Evolutionary conservation across 2,329 filamentous ascomycete species (phyloP).

Genomic region (Colletotrichum brevisporum): DNA sequence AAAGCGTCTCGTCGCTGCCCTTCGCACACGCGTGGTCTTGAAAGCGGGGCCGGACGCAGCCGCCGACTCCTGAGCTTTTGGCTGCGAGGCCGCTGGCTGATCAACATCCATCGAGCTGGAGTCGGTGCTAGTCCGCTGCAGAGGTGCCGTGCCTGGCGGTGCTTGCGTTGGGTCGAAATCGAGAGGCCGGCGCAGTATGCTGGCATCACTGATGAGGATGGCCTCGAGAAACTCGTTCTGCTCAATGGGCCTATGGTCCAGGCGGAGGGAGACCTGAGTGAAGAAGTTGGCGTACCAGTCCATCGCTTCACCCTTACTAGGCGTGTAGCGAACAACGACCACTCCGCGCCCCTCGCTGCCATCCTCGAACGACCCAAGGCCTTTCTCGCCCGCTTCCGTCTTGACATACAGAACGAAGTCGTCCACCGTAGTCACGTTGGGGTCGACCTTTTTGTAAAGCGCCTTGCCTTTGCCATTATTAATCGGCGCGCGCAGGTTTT

Average conservation of each 20-base stretch:
- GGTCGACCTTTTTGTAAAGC: constrained; percentile 72
- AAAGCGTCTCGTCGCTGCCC: constrained; percentile 68
- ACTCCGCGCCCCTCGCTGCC: constrained; percentile 78
- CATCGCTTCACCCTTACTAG: constrained; percentile 66
- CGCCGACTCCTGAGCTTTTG: constrained; percentile 23
- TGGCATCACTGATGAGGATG: constrained; percentile 85
- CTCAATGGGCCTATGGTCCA: constrained; percentile 87
- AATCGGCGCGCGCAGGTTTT: constrained; percentile 81
- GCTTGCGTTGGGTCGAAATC: constrained; percentile 60
- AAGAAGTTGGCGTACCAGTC: constrained; percentile 81
- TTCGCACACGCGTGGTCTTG: constrained; percentile 43
- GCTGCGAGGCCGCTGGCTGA: constrained; percentile 35
- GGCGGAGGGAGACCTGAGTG: constrained; percentile 75
- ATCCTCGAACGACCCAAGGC: constrained; percentile 73
- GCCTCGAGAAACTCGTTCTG: constrained; percentile 94
- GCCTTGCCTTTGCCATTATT: constrained; percentile 88
- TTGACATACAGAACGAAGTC: constrained; percentile 86
- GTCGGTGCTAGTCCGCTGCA: constrained; percentile 24
- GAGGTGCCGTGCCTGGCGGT: constrained; percentile 45
- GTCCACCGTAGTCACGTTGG: constrained; percentile 75
- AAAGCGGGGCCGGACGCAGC: constrained; percentile 43
- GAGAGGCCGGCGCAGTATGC: constrained; percentile 77
- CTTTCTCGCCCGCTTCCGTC: constrained; percentile 80
- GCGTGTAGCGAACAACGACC: constrained; percentile 81
- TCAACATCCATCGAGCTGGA: constrained; percentile 46